Evolutionary conservation across 2,329 filamentous ascomycete genomes (phyloP), one percentile per base, ranked within the genome.

Genomic region (Sphaerulina populicola): DNA sequence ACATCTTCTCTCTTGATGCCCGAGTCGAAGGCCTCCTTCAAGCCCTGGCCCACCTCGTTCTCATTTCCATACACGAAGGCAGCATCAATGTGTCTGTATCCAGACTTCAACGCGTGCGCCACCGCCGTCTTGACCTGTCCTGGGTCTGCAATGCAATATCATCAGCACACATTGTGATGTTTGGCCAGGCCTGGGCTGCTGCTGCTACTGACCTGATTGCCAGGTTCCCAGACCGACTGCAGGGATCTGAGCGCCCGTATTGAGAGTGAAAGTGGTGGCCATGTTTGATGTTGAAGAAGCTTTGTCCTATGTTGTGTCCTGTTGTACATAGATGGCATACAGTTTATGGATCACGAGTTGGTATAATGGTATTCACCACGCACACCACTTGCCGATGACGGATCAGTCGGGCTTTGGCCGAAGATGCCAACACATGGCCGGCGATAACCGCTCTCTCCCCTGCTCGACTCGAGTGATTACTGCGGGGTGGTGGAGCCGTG

Each of bases 41-140:
- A 77, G 8, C 85, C 88, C 65, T 82, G 73, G 57, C 88, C 88
- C 12, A 94, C 88, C 68, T 91, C 86, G 43, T 84, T 78, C 71
- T 94, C 88, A 68, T 94, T 90, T 60, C 76, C 82, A 69, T 88
- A 88, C 71, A 82, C 85, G 73, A 85, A 87, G 5, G 85, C 57
- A 59, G 81, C 79, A 71, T 89, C 85, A 60, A 89, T 76, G 62
- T 76, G 74, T 42, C 69, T 66, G 66, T 76, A 76, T 14, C 74
- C 74, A n/a, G 59, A 60, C 61, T 73, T 72, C 55, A 76, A 69
- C 8, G 74, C 73, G 51, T 74, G 71, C 29, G 69, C 59, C 6
- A 76, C 73, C 12, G 73, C 72, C 46, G 65, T 67, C 64, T 74
- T 72, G 49, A 74, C 73, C 57, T 75, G 67, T 21, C 73, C 72